A percentile compares a stretch with the other conserved stretches of the same genome.
Conservation (phyloP, 2,329 filamentous ascomycete genomes). For the Furcasterigmium furcatum region DNA sequence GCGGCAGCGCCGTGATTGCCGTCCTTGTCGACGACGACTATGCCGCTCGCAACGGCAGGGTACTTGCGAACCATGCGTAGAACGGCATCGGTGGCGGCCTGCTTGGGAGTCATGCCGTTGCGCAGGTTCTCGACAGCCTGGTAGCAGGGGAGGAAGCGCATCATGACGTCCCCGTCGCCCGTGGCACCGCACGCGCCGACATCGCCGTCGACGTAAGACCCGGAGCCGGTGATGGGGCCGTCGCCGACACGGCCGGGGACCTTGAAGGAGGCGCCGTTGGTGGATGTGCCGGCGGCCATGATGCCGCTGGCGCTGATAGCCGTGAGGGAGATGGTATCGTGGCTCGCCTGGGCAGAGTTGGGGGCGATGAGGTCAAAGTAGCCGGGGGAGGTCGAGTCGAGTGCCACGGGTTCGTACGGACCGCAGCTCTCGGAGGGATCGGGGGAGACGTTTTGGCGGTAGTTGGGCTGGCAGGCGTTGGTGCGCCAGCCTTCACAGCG, state of each 20-base stretch:
- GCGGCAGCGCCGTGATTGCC: constrained; percentile 48
- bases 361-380: constrained; percentile 14
- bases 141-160: constrained; percentile 55
- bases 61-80: constrained; percentile 44
- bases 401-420: constrained; percentile 36
- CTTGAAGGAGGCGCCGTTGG: constrained; percentile 52
- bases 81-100: constrained; percentile 49
- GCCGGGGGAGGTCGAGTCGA: constrained; percentile 11
- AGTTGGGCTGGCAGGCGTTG: constrained; percentile 46
- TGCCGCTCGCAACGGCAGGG: constrained; percentile 40
- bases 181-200: constrained; percentile 54
- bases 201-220: constrained; percentile 51
- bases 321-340: constrained; percentile 54
- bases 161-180: constrained; percentile 55
- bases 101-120: constrained; percentile 40
- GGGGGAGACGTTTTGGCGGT: constrained; percentile 41
- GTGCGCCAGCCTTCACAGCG: constrained; percentile 40
- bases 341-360: constrained; percentile 25
- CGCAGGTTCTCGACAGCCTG: constrained; percentile 53
- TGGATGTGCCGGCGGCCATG: constrained; percentile 54
- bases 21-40: constrained; percentile 46
- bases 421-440: constrained; percentile 40
- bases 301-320: constrained; percentile 36
- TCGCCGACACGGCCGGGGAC: constrained; percentile 54
- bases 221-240: constrained; percentile 50